Conservation (phyloP, 768 basidiomycete genomes). For the Hysterangium stoloniferum region DNA sequence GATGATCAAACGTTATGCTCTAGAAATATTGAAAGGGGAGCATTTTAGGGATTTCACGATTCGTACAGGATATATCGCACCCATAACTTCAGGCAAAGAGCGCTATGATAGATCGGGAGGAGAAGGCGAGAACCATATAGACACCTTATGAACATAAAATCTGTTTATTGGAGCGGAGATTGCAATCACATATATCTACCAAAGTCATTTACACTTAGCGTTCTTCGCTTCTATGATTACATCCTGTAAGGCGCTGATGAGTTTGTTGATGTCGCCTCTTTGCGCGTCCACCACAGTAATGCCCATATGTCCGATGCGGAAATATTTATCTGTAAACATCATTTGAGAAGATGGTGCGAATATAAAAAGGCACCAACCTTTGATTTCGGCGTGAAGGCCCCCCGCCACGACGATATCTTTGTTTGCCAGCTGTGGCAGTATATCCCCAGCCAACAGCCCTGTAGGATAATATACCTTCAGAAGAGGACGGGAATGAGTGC, state of each 20-base stretch:
- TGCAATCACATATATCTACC: too few species aligned
- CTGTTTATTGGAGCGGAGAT: too few species aligned
- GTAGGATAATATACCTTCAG: constrained; percentile 73
- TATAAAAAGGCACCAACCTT: constrained; percentile 40
- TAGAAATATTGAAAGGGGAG: constrained; percentile 81
- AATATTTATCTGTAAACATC: constrained; percentile 60
- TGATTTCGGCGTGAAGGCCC: constrained; percentile 77
- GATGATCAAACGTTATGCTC: constrained; percentile 92
- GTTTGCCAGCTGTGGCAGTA: constrained; percentile 66
- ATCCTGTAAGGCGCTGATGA: constrained; percentile 59
- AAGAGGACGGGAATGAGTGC: constrained; percentile 5
- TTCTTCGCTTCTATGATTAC: constrained; percentile 38
- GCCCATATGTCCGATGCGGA: constrained; percentile 96
- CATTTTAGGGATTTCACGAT: constrained; percentile 95
- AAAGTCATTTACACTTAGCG: too few species aligned
- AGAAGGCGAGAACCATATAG: constrained; percentile 44
- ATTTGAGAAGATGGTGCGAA: neutral
- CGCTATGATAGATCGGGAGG: constrained; percentile 88
- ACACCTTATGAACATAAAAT: constrained; percentile 2
- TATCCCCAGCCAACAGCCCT: constrained; percentile 66
- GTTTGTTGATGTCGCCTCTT: constrained; percentile 68
- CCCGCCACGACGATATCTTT: constrained; percentile 78
- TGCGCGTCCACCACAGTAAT: constrained; percentile 61
- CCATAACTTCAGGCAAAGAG: constrained; percentile 71
- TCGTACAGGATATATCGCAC: constrained; percentile 81